Conservation (phyloP, 2,329 filamentous ascomycete genomes). For the Microdochium trichocladiopsis region DNA sequence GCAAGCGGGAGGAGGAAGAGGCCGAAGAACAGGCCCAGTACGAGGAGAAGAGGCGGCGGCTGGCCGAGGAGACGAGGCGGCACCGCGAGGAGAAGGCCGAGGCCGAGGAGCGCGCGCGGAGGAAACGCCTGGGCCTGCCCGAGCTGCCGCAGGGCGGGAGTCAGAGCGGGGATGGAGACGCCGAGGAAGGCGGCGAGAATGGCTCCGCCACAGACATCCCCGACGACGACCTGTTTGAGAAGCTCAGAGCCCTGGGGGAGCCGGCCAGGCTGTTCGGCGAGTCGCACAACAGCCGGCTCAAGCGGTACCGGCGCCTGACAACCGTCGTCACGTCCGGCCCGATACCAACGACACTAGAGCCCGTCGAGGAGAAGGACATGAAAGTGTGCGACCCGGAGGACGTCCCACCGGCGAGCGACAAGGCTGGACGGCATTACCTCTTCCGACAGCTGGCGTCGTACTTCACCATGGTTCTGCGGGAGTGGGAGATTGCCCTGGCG, state of each 20-base stretch:
- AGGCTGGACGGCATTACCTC: slow-evolving; percentile 60
- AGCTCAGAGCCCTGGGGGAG: slow-evolving; percentile 65
- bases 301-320: slow-evolving; percentile 62
- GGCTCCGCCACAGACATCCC: slow-evolving; percentile 52
- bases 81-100: slow-evolving; percentile 66
- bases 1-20: slow-evolving; percentile 83
- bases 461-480: slow-evolving; percentile 89
- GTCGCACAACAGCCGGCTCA: slow-evolving; percentile 59
- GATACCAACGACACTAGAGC: slow-evolving; percentile 76
- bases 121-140: slow-evolving; percentile 74
- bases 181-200: slow-evolving; percentile 30
- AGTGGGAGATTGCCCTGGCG: slow-evolving; percentile 76
- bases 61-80: slow-evolving; percentile 73
- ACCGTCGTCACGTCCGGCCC: slow-evolving; percentile 64
- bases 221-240: slow-evolving; percentile 62
- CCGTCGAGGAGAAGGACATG: slow-evolving; percentile 83
- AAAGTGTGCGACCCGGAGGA: slow-evolving; percentile 54
- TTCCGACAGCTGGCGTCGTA: slow-evolving; percentile 88
- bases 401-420: slow-evolving; percentile 53
- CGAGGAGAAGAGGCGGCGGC: slow-evolving; percentile 72
- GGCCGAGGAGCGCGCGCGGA: slow-evolving; percentile 62
- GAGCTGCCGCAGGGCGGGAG: slow-evolving; percentile 46
- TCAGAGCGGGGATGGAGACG: slow-evolving; percentile 35
- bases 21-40: slow-evolving; percentile 60
- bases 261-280: slow-evolving; percentile 79